Evolutionary conservation across 768 basidiomycete genomes (phyloP), one percentile per base, ranked within the genome.

Genomic region (Pleurotus eryngii): DNA sequence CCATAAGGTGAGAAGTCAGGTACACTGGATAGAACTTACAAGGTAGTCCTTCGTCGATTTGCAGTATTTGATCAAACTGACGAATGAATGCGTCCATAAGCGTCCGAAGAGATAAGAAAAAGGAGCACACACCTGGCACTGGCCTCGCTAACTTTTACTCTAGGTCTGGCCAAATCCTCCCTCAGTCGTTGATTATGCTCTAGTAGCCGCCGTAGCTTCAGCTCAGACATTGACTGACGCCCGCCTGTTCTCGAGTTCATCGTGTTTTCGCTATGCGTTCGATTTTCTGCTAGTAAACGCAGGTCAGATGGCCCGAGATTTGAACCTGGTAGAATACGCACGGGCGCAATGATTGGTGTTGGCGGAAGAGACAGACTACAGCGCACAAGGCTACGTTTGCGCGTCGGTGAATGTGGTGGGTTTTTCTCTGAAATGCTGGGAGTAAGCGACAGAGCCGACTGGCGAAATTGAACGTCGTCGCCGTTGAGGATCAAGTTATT

Each of bases 191-290:
- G 87, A 68, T 96, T 98, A 75, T 97, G 94, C 75, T 98, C 95
- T 48, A 88, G 90, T 68, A 98, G 77, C 39, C 95, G 81, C 35
- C 95, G 85, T 61, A 97, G 86, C 83, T 96, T 97, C 69, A 97
- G 89, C 82, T 97, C 95, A 50, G 91, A 92, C 93, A 98, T 96
- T 67, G 92, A 92, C 81, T 95, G 94, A 61, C 84, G 76, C 51
- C 82, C 81, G 67, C 86, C 79, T 62, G 77, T 68, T 63, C 86
- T 80, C 66, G 78, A 76, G 63, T 81, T 85, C 85, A 87, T 87
- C 65, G 27, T 69, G 61, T 39, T 49, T 46, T 43, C 24, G 5
- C 5, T 5, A 50, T 5, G 4, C 3, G 49, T 35, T 11, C 9
- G 30, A 3, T 35, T 35, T 35, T 35, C 9, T 35, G 30, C 30